phyloP scores from a whole-genome alignment of 2,329 filamentous ascomycete genomes.

The Spiromastix sp. region DNA sequence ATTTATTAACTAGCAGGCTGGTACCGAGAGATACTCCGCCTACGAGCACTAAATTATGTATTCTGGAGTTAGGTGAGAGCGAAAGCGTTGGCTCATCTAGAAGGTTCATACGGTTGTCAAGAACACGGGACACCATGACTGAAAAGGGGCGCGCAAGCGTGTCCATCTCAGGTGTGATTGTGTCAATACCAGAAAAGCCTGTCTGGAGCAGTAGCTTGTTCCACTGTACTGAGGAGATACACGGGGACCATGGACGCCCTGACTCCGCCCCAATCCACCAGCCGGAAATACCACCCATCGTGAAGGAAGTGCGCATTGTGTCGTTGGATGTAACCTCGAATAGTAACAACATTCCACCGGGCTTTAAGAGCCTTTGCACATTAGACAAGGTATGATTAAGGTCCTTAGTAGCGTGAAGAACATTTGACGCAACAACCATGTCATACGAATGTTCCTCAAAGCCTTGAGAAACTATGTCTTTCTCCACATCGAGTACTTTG shows the following conservation, averaged over 20 bases:
- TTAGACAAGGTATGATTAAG: constrained; percentile 11
- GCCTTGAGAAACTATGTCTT: constrained; percentile 14
- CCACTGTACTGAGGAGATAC: constrained; percentile 13
- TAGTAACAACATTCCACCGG: constrained; percentile 11
- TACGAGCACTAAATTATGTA: constrained; percentile 1
- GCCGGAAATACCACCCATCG: constrained; percentile 11
- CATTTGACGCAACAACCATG: constrained; percentile 16
- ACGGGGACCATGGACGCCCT: constrained; percentile 6
- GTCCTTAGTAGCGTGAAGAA: constrained; percentile 16
- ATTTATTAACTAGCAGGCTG: not conserved
- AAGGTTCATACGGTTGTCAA: constrained; percentile 1
- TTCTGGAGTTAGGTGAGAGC: not conserved
- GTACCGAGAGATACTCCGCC: constrained; percentile 6
- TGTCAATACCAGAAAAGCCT: constrained; percentile 16
- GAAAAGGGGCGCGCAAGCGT: constrained; percentile 2
- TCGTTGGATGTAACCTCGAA: constrained; percentile 8
- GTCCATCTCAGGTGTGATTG: constrained; percentile 1
- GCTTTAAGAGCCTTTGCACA: constrained; percentile 11
- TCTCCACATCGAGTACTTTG: constrained; percentile 13
- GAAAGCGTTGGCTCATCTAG: not conserved
- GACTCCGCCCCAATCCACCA: constrained; percentile 12
- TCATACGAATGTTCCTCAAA: constrained; percentile 15
- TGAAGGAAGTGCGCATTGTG: constrained; percentile 8
- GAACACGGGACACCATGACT: constrained; percentile 1
- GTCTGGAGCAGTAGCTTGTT: constrained; percentile 12